These are phyloP conservation scores for Leishmania mexicana DNA, from an alignment of 208 protist genomes.

Conservation along the genomic window DNA sequence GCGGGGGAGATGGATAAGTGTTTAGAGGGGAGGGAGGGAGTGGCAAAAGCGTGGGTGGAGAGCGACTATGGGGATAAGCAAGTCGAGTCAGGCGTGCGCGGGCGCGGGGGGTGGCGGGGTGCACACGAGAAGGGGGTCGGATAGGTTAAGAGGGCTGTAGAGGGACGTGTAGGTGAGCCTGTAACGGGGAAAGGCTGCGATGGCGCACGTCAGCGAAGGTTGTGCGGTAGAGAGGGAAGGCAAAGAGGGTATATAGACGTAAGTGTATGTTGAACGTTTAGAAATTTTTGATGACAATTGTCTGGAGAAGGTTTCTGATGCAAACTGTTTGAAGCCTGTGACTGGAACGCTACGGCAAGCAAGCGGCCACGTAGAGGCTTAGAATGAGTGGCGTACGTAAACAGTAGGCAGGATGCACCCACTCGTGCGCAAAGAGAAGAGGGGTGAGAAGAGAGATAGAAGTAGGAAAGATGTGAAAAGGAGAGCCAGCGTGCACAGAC, in stretches of 20 bases:
- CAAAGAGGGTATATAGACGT: background rate
- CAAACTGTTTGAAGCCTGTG: too few relatives aligned
- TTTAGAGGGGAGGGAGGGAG: background rate
- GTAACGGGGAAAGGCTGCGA: background rate
- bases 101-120: background rate
- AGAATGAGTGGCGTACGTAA: too few relatives aligned
- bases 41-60: background rate
- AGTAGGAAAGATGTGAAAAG: too few relatives aligned
- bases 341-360: too few relatives aligned
- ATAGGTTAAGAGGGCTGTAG: background rate
- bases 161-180: background rate
- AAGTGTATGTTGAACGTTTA: background rate
- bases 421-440: too few relatives aligned
- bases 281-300: background rate
- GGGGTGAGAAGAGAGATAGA: too few relatives aligned
- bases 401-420: too few relatives aligned
- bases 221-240: background rate
- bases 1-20: background rate
- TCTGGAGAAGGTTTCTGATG: background rate
- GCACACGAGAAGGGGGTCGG: background rate
- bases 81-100: background rate
- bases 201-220: background rate
- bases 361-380: too few relatives aligned
- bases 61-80: background rate
- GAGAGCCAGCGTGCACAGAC: too few relatives aligned